Percentiles rank a stretch among this genome's conserved stretches.
Evolutionary conservation across 1,284 basidiomycete species (phyloP).

Genomic region (Irpex rosettiformis): DNA sequence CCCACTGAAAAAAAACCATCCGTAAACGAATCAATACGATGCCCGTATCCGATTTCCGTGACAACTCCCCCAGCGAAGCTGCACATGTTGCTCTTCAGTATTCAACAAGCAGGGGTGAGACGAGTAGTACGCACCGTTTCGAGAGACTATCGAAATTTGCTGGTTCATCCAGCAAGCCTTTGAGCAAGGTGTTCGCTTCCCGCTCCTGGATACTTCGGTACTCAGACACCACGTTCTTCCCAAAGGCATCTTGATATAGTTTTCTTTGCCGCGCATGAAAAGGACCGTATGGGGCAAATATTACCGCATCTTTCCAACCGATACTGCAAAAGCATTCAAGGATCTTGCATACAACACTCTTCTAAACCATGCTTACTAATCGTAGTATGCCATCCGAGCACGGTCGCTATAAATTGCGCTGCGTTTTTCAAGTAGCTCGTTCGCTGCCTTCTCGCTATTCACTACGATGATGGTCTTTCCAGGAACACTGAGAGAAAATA

Average conservation of each 20-base stretch:
- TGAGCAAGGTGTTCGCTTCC: conserved; percentile 3
- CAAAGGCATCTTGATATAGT: conserved; percentile 4
- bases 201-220: conserved; percentile 3
- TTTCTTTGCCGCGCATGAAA: conserved; percentile 6
- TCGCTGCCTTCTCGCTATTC: conserved; percentile 2
- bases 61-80: conserved; percentile 19
- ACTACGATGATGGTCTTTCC: conserved; percentile 2
- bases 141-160: not conserved
- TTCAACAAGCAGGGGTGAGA: too few species aligned
- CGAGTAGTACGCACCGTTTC: conserved; percentile 2
- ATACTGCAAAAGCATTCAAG: not conserved
- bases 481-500: not conserved
- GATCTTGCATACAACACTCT: not conserved
- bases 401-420: conserved; percentile 6
- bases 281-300: conserved; percentile 4
- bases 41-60: conserved; percentile 27
- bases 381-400: not conserved
- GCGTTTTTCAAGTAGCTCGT: conserved; percentile 10
- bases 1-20: conserved; percentile 21
- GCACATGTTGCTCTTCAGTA: conserved; percentile 3
- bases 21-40: conserved; percentile 19
- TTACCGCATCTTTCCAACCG: not conserved
- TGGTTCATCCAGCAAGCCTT: conserved; percentile 3
- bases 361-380: not conserved
- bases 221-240: not conserved